Evolutionary conservation across 2,329 filamentous ascomycete genomes (phyloP).

Genomic region (Penicillium sp.): DNA sequence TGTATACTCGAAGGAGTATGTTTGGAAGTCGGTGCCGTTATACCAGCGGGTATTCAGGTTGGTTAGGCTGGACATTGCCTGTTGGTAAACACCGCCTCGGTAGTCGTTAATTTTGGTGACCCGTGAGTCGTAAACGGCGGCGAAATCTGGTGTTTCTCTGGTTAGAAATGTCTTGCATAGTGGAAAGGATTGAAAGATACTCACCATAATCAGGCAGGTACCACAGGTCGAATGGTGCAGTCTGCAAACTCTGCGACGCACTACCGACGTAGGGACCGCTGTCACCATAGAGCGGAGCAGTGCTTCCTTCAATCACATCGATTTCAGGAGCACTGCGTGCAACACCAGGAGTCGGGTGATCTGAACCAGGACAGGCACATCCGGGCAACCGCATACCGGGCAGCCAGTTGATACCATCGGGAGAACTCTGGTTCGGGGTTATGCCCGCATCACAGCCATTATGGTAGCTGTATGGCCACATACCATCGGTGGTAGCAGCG

Average conservation of each 20-base stretch:
- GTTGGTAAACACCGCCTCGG: slow-evolving; percentile 61
- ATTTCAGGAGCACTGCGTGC: slow-evolving; percentile 69
- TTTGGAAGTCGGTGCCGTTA: slow-evolving; percentile 61
- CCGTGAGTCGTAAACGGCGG: slow-evolving; percentile 62
- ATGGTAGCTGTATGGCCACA: slow-evolving; percentile 73
- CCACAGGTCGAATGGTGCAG: slow-evolving; percentile 68
- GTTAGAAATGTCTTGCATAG: not conserved
- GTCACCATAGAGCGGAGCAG: slow-evolving; percentile 51
- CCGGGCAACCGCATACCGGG: slow-evolving; percentile 69
- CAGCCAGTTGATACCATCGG: slow-evolving; percentile 64
- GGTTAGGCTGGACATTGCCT: slow-evolving; percentile 61
- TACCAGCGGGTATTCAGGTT: slow-evolving; percentile 67
- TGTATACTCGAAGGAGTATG: slow-evolving; percentile 62
- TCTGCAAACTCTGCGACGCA: slow-evolving; percentile 65
- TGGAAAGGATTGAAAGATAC: not conserved
- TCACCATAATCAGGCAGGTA: slow-evolving; percentile 62
- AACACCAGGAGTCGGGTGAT: slow-evolving; percentile 64
- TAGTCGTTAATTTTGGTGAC: slow-evolving; percentile 60
- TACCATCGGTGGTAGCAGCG: slow-evolving; percentile 66
- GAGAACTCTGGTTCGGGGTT: slow-evolving; percentile 67
- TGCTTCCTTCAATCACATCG: slow-evolving; percentile 69
- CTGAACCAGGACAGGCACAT: slow-evolving; percentile 62
- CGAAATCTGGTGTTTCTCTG: slow-evolving; percentile 48
- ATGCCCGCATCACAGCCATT: slow-evolving; percentile 68
- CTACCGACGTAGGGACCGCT: slow-evolving; percentile 53